phyloP scores from a whole-genome alignment of 2,329 filamentous ascomycete species.

The Aspergillus ustus region DNA sequence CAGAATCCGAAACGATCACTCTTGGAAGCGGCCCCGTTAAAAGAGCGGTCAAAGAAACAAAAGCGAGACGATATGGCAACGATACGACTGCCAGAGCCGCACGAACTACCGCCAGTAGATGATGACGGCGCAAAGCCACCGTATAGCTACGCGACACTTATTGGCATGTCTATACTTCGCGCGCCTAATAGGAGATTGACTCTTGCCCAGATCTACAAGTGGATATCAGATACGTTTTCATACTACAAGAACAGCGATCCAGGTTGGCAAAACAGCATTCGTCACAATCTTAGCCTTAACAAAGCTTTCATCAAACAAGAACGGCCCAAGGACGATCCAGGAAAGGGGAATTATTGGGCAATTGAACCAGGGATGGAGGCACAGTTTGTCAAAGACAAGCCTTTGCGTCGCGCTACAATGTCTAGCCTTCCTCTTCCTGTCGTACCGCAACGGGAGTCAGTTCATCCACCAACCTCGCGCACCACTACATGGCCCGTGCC shows the following conservation, averaged over 20 bases:
- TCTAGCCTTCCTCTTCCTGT: slow-evolving; percentile 48
- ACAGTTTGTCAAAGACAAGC: slow-evolving; percentile 88
- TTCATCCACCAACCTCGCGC: slow-evolving; percentile 36
- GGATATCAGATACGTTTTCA: slow-evolving; percentile 93
- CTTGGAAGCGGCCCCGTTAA: slow-evolving; percentile 74
- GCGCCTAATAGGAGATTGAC: slow-evolving; percentile 83
- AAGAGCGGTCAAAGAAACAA: slow-evolving; percentile 74
- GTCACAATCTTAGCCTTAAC: slow-evolving; percentile 95
- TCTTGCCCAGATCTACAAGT: slow-evolving; percentile 95
- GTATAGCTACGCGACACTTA: slow-evolving; percentile 92
- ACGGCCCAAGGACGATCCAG: slow-evolving; percentile 93
- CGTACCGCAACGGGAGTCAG: slow-evolving; percentile 34
- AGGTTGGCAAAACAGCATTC: slow-evolving; percentile 99
- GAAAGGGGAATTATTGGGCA: slow-evolving; percentile 97
- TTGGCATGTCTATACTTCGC: slow-evolving; percentile 94
- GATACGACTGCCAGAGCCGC: slow-evolving; percentile 67
- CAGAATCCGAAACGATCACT: slow-evolving; percentile 62
- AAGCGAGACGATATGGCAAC: slow-evolving; percentile 61
- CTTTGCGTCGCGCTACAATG: slow-evolving; percentile 53
- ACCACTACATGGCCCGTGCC: slow-evolving; percentile 43
- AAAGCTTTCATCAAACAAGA: slow-evolving; percentile 97
- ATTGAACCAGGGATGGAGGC: slow-evolving; percentile 89
- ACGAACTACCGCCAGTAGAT: slow-evolving; percentile 78
- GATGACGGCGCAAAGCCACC: slow-evolving; percentile 89
- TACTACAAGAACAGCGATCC: slow-evolving; percentile 85